A percentile compares a stretch with the other conserved stretches of the same genome.
phyloP scores from a whole-genome alignment of 2,329 filamentous ascomycete genomes.

The Verticillium nubilum region DNA sequence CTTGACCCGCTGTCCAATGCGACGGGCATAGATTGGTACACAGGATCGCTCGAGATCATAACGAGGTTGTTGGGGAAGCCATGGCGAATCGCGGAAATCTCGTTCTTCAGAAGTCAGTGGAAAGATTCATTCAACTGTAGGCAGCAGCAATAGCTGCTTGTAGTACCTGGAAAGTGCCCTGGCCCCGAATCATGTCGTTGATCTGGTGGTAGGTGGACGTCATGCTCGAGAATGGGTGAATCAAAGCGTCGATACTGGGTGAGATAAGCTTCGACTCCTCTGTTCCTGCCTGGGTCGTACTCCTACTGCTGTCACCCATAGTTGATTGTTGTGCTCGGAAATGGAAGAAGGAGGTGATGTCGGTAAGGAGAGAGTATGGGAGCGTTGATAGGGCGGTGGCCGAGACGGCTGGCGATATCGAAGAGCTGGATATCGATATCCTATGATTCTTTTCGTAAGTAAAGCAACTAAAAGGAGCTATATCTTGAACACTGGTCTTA shows the following conservation, averaged over 20 bases:
- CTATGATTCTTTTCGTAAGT: too few species aligned
- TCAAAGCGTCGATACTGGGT: neutral
- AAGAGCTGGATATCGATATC: too few species aligned
- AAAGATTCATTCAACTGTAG: neutral
- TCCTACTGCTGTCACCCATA: neutral
- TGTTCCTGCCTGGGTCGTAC: neutral
- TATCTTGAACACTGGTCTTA: too few species aligned
- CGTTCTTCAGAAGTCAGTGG: neutral
- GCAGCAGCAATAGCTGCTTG: neutral
- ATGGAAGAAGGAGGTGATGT: too few species aligned
- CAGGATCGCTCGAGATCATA: too few species aligned
- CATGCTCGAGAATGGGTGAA: conserved; percentile 2
- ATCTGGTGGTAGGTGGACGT: neutral
- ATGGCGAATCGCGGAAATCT: neutral
- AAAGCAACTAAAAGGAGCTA: too few species aligned
- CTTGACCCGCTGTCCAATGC: neutral
- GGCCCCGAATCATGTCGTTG: neutral
- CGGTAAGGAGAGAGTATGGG: too few species aligned
- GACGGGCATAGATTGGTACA: too few species aligned
- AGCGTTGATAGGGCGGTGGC: too few species aligned
- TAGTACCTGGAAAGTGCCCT: neutral
- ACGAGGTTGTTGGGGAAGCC: neutral
- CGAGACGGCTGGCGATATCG: too few species aligned
- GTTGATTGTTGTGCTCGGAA: neutral
- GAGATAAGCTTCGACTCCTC: neutral